These are phyloP conservation scores for Phaeoacremonium minimum DNA, from an alignment of 2,329 filamentous ascomycete species.

Conservation along the genomic window DNA sequence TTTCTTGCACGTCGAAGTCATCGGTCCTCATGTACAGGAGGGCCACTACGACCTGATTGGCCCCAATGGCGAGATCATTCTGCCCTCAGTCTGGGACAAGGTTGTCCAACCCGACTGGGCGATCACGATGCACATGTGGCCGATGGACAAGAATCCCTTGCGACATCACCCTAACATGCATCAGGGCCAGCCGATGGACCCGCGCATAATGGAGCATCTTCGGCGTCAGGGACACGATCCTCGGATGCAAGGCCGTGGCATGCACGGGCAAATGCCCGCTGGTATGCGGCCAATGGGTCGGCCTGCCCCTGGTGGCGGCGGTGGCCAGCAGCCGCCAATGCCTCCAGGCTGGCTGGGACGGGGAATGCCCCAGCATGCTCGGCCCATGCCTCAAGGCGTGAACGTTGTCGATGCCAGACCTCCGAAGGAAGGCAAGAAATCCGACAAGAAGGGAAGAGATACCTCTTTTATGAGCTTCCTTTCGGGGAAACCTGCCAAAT, in stretches of 20 bases:
- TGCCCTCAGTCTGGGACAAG: constrained; percentile 77
- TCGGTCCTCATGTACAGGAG: constrained; percentile 71
- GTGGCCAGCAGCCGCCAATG: background rate
- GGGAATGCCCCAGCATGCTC: background rate
- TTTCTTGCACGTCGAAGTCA: constrained; percentile 72
- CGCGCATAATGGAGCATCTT: background rate
- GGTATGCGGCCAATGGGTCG: background rate
- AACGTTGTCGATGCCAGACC: constrained; percentile 19
- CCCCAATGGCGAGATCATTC: constrained; percentile 76
- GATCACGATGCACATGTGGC: constrained; percentile 57
- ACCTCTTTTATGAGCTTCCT: too few species aligned
- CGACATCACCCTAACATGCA: constrained; percentile 13
- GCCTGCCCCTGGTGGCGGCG: background rate
- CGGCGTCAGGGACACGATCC: background rate
- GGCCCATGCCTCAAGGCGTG: constrained; percentile 3
- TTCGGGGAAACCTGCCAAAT: too few species aligned
- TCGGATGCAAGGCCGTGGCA: constrained; percentile 3
- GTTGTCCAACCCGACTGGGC: constrained; percentile 75
- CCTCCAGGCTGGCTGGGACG: background rate
- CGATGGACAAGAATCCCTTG: constrained; percentile 39
- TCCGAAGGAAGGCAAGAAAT: constrained; percentile 21
- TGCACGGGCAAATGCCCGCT: constrained; percentile 1
- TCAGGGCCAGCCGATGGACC: constrained; percentile 2
- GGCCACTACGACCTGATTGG: constrained; percentile 79
- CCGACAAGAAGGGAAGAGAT: constrained; percentile 6